Base-by-base conservation (phyloP, 805 yeast genomes). In the Wickerhamiella kurtzmanii region DNA sequence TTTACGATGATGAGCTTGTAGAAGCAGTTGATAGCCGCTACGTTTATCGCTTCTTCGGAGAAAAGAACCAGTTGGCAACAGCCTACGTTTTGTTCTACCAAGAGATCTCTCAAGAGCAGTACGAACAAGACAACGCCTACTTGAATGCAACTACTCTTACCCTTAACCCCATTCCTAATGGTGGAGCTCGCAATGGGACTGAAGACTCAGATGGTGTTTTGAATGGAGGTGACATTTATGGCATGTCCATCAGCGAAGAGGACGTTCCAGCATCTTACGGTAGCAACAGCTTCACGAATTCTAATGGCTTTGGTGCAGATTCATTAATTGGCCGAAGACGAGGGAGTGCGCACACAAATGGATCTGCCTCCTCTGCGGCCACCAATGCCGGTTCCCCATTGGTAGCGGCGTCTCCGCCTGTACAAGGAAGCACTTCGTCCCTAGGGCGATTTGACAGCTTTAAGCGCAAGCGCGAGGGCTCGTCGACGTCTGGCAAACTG, bases 1-100 rank as follows among this genome's bases (percentile, higher is more conserved):
- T 92, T 48, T 92, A 84, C 65, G 98, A 92, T 61, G 98, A 92
- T 62, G 97, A 92, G 62, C 79, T 92, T 3, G 96, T 89, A 1
- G 96, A 89, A 60, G 67, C 81, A 15, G 87, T 92, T 8, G 86
- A 80, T 53, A 95, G 86, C 51, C 69, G 75, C 37, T 86, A 81
- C 54, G 96, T 92, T 2, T 72, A 79, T 62, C 75, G 82, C 55
- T 92, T 88, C 58, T 81, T 85, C 57, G 97, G 97, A 22, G 89
- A 85, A 60, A 78, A 82, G 2, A 81, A 83, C 2, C 92, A 94
- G 5, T 71, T 85, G 57, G 87, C 96, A 0, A 81, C 95, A 22
- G 97, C 97, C 0, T 92, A 92, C 63, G 79, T 92, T 22, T 66
- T 92, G 45, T 84, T 88, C 57, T 89, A 89, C 63, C 79, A 76